Conservation (phyloP, 1,284 basidiomycete genomes). For the Boletus austroedulis region DNA sequence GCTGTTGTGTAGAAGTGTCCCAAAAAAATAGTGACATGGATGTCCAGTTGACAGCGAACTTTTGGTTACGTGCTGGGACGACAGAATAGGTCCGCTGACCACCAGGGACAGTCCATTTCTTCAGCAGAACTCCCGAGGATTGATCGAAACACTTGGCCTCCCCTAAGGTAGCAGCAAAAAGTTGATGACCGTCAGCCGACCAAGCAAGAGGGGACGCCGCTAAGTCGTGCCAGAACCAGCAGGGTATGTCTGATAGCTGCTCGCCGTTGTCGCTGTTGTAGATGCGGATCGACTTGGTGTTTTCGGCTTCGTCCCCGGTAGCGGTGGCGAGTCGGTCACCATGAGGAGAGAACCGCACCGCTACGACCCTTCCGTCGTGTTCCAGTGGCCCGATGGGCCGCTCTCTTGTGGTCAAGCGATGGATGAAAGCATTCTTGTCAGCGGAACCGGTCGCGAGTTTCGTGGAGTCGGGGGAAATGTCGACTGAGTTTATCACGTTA, state of each 20-base stretch:
- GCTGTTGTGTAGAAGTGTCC: not conserved
- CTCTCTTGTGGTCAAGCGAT: not conserved
- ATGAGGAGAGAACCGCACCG: not conserved
- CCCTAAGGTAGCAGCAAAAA: not conserved
- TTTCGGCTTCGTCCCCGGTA: not conserved
- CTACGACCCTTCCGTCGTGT: not conserved
- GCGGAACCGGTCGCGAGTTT: not conserved
- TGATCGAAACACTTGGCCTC: slow-evolving; percentile 1
- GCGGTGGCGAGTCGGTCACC: not conserved
- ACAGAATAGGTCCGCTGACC: not conserved
- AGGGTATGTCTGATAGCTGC: not conserved
- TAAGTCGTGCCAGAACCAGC: rapidly evolving
- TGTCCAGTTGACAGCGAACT: not conserved
- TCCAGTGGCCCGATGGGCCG: not conserved
- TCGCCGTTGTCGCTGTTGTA: not conserved
- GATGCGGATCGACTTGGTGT: not conserved
- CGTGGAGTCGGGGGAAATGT: not conserved
- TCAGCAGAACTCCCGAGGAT: not conserved
- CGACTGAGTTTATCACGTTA: not conserved
- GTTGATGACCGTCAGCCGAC: not conserved
- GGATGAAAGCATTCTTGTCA: not conserved
- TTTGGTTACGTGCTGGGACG: not conserved
- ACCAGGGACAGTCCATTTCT: not conserved
- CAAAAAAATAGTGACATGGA: slow-evolving; percentile 1
- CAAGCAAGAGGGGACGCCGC: not conserved